Conservation (phyloP, 2,329 filamentous ascomycete genomes). For the Lachnellula suecica region DNA sequence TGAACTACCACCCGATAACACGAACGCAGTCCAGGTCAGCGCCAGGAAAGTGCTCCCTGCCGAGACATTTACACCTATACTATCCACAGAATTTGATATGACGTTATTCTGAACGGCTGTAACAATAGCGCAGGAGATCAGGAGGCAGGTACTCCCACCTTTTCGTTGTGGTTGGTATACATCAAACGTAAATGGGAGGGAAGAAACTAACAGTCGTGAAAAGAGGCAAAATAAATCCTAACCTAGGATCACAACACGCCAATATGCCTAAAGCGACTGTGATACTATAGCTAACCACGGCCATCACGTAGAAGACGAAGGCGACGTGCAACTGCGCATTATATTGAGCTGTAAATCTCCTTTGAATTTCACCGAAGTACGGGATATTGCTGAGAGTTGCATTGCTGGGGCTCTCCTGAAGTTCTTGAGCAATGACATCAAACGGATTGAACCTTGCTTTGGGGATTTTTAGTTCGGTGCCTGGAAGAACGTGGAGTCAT, state of each 20-base stretch:
- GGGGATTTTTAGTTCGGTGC: background rate
- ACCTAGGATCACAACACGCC: background rate
- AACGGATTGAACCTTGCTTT: background rate
- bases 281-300: background rate
- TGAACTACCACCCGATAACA: background rate
- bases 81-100: slow-evolving; percentile 1
- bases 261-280: background rate
- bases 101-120: slow-evolving; percentile 4
- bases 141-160: background rate
- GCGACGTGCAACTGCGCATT: slow-evolving; percentile 6
- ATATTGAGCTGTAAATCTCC: background rate
- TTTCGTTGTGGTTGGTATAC: background rate
- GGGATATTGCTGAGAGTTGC: slow-evolving; percentile 3
- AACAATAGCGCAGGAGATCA: slow-evolving; percentile 4
- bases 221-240: background rate
- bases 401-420: background rate
- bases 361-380: slow-evolving; percentile 3
- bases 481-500: background rate
- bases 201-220: background rate
- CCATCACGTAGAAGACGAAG: slow-evolving; percentile 9
- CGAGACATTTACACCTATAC: background rate
- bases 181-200: background rate
- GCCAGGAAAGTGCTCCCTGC: slow-evolving; percentile 3
- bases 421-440: background rate
- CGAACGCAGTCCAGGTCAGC: slow-evolving; percentile 12